Evolutionary conservation across 2,329 filamentous ascomycete genomes (phyloP).

Genomic region (Parafenestella ontariensis): DNA sequence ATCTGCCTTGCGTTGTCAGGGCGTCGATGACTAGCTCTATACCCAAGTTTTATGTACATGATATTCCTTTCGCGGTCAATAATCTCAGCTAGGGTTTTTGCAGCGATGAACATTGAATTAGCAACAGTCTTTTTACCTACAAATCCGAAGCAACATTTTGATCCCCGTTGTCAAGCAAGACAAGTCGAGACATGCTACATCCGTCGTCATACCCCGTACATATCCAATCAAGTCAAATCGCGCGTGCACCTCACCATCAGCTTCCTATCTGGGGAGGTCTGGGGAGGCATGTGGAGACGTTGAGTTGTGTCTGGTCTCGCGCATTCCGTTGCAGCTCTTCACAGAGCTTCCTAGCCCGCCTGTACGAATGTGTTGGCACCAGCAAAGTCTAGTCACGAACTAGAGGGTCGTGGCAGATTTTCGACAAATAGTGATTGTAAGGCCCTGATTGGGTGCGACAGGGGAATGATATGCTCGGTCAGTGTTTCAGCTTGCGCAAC

Average conservation of each 20-base stretch:
- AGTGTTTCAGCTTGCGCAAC: conserved; percentile 10
- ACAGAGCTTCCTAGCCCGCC: conserved; percentile 5
- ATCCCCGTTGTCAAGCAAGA: neutral
- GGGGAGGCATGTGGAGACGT: conserved; percentile 2
- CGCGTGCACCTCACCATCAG: neutral
- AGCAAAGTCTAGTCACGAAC: conserved; percentile 10
- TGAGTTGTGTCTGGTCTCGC: conserved; percentile 2
- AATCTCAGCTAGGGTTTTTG: neutral
- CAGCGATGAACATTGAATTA: neutral
- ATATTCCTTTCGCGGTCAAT: conserved; percentile 1
- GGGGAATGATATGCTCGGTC: neutral
- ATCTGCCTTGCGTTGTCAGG: neutral
- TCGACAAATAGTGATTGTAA: neutral
- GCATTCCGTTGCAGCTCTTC: neutral
- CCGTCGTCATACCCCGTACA: neutral
- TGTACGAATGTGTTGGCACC: conserved; percentile 15
- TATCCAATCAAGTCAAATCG: neutral
- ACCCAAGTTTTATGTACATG: conserved; percentile 12
- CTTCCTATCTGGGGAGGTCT: neutral
- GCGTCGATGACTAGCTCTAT: conserved; percentile 12
- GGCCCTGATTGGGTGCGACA: conserved; percentile 3
- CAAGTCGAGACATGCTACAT: no score
- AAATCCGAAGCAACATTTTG: neutral
- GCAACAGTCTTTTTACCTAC: neutral
- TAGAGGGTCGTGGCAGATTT: neutral